phyloP scores from a whole-genome alignment of 2,329 filamentous ascomycete genomes.

The Pseudophaeomoniella oleicola region DNA sequence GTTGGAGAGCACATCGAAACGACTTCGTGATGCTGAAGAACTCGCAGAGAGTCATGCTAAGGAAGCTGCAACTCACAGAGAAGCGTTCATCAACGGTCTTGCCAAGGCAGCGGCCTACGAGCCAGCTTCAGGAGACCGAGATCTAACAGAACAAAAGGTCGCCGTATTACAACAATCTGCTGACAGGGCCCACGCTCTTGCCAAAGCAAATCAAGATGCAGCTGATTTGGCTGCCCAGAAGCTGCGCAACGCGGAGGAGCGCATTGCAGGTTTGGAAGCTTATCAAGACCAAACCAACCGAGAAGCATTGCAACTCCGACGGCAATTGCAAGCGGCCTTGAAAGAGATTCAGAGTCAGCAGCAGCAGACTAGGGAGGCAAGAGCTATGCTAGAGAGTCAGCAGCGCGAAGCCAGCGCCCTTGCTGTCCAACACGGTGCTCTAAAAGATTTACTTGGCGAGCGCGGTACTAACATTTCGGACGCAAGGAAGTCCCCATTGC shows the following conservation, averaged over 20 bases:
- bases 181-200: conserved; percentile 60
- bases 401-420: conserved; percentile 91
- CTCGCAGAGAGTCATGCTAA: conserved; percentile 73
- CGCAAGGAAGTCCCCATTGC: conserved; percentile 53
- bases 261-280: conserved; percentile 88
- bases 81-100: conserved; percentile 68
- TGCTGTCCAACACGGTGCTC: conserved; percentile 76
- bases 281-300: conserved; percentile 96
- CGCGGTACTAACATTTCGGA: conserved; percentile 70
- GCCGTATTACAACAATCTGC: conserved; percentile 66
- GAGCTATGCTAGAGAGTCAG: conserved; percentile 67
- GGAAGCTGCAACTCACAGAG: conserved; percentile 73
- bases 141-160: conserved; percentile 40
- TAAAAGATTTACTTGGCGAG: conserved; percentile 85
- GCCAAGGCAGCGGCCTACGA: conserved; percentile 49
- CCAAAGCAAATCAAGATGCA: conserved; percentile 77
- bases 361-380: conserved; percentile 65
- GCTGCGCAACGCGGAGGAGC: conserved; percentile 81
- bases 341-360: conserved; percentile 73
- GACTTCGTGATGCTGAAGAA: conserved; percentile 74
- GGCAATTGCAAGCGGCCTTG: conserved; percentile 74
- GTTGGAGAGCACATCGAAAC: conserved; percentile 57
- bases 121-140: conserved; percentile 39
- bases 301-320: conserved; percentile 76
- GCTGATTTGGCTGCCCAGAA: conserved; percentile 79